Conservation (phyloP, 1,284 basidiomycete species). For the Singerocomus inundabilis region DNA sequence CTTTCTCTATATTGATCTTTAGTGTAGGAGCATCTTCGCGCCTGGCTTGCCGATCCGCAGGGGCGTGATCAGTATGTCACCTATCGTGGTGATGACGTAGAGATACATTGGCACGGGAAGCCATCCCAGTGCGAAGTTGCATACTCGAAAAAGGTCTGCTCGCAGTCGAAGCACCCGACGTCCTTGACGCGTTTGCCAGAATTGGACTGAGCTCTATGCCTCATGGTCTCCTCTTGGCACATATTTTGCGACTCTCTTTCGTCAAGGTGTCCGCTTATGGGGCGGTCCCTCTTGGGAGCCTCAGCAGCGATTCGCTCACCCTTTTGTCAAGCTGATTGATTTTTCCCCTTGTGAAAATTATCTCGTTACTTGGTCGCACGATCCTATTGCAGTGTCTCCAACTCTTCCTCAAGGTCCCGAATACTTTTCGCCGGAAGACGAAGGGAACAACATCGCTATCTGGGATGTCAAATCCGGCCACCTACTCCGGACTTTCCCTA, state of each 20-base stretch:
- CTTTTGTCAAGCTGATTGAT: constrained; percentile 93
- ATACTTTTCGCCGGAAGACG: constrained; percentile 90
- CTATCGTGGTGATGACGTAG: constrained; percentile 90
- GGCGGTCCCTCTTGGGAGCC: constrained; percentile 88
- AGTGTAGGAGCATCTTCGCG: constrained; percentile 85
- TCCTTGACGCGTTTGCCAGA: constrained; percentile 40
- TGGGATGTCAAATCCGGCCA: constrained; percentile 97
- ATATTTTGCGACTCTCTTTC: constrained; percentile 90
- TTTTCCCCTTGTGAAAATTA: constrained; percentile 98
- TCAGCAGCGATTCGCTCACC: constrained; percentile 91
- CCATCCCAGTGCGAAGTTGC: constrained; percentile 85
- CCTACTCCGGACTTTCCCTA: constrained; percentile 91
- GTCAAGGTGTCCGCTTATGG: constrained; percentile 96
- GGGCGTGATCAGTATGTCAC: constrained; percentile 97
- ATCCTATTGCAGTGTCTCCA: constrained; percentile 87
- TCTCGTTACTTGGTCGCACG: constrained; percentile 97
- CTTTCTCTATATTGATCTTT: constrained; percentile 8
- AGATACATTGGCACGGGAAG: constrained; percentile 93
- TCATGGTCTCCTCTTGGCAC: constrained; percentile 98
- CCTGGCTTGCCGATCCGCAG: constrained; percentile 90
- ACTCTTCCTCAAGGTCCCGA: constrained; percentile 80
- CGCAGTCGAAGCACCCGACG: background rate
- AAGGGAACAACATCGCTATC: constrained; percentile 95
- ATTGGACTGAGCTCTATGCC: constrained; percentile 98
- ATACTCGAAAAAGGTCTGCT: constrained; percentile 65